Base-by-base conservation (phyloP, 805 yeast genomes). In the Kazachstania kunashirensis region DNA sequence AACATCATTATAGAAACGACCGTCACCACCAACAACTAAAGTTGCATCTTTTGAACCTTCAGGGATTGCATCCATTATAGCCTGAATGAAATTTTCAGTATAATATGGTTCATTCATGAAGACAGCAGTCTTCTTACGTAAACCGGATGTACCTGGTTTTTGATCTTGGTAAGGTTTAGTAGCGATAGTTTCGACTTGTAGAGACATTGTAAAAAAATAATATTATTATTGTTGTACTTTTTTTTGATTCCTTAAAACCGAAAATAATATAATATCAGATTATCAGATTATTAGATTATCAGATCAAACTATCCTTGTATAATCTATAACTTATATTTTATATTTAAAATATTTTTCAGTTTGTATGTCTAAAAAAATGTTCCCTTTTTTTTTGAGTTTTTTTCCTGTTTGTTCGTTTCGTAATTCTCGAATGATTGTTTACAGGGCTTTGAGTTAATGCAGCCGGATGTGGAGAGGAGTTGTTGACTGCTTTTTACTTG, bases 61-160 rank as follows among this genome's bases (percentile, higher is more conserved):
- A 15, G 97, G 97, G 48, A 89, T 88, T 25, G 96, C 75, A 39
- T 75, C 75, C 38, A 88, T 59, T 41, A 85, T 73, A 6, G 96
- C 74, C 62, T 89, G 98, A 48, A 92, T 73, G 65, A 89, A 89
- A 67, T 92, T 89, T 61, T 89, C 97, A 1, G 95, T 81, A 65
- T 89, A 89, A 58, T 84, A 66, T 10, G 69, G 66, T 50, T 76
- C 77, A 30, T 62, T 50, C 63, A 84, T 75, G 66, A 89, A 89
- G 18, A 84, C 88, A 17, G 68, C 70, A 30, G 89, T 95, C 65
- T 81, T 86, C 70, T 89, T 89, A 54, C 98, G 75, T 33, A 89
- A 75, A 17, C 98, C 98, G 6, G 97, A 89, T 16, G 98, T 89
- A 25, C 98, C 98, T 10, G 98, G 97, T 59, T 88, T 92, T 61